Evolutionary conservation across 371 early-diverging fungal species (phyloP), one percentile per base, ranked within the genome.

Genomic region (Circinella minor): DNA sequence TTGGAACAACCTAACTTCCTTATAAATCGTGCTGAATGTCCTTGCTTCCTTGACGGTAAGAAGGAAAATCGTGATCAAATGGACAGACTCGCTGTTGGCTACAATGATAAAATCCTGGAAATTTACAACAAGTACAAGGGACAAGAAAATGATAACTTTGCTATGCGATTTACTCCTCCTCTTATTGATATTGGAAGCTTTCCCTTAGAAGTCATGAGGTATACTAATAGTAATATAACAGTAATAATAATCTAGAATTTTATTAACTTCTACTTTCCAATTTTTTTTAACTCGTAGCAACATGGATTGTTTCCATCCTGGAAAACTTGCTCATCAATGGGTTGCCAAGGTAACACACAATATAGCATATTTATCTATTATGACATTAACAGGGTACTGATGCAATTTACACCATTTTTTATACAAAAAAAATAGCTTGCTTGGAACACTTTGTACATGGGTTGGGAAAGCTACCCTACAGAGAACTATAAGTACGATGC

Each of bases 261-360:
- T 27, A 27, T 27, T 27, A 27, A 27, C 13, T 13, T 49, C n/a
- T 1, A 49, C n/a, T 15, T 49, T n/a, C n/a, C 51, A 37, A 17
- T 4, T 27, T 8, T 18, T 47, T 18, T 15, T 20, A 6, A 9
- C 10, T 18, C 54, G 7, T 20, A 72, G 72, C 54, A 72, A 72
- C 20, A 36, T 68, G 36, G 72, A 72, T 43, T 72, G 69, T 11
- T 68, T 72, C 65, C 72, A 72, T 43, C 72, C 72, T 4, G 64
- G 59, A 9, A 43, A 61, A n/a, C 57, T 63, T 36, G 55, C 63
- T 4, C 72, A 72, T 36, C 49, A 68, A 60, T 72, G 72, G 72
- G 47, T 72, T n/a, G 68, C 72, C 15, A 72, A 72, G 65, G 72
- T 68, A 64, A 15, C 20, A 43, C 14, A 48, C 13, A 13, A 9